Conservation (phyloP, 1,139 yeast species). For the Suhomyces bolitotheri region DNA sequence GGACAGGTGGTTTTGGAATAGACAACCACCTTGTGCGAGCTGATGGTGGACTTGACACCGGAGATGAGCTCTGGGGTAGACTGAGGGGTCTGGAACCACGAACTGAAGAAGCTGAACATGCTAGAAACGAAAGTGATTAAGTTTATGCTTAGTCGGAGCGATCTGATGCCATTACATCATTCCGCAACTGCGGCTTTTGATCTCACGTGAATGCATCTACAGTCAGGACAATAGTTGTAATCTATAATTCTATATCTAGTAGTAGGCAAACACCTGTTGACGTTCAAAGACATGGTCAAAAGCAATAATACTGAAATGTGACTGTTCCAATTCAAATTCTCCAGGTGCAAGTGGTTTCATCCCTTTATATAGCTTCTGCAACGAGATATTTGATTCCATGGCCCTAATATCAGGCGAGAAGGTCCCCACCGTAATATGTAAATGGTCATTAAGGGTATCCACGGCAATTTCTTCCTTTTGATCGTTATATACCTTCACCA, state of each 20-base stretch:
- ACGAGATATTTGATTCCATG: slow-evolving; percentile 30
- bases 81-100: slow-evolving; percentile 17
- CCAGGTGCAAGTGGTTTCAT: neutral
- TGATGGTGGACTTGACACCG: slow-evolving; percentile 21
- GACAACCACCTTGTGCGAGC: slow-evolving; percentile 23
- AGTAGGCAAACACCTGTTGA: slow-evolving; percentile 24
- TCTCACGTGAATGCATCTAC: slow-evolving; percentile 3
- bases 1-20: slow-evolving; percentile 33
- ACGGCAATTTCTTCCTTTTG: slow-evolving; percentile 21
- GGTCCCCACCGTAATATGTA: slow-evolving; percentile 82
- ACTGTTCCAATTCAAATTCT: slow-evolving; percentile 5
- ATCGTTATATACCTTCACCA: slow-evolving; percentile 29
- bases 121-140: neutral
- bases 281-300: slow-evolving; percentile 10
- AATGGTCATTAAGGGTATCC: slow-evolving; percentile 42
- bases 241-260: slow-evolving; percentile 10
- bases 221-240: too few relatives aligned
- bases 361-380: slow-evolving; percentile 13
- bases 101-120: slow-evolving; percentile 15
- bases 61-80: slow-evolving; percentile 20
- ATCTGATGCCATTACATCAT: neutral
- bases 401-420: slow-evolving; percentile 49
- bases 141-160: neutral
- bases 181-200: slow-evolving; percentile 1
- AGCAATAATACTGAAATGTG: slow-evolving; percentile 5